Evolutionary conservation across 2,329 filamentous ascomycete species (phyloP), one percentile per base, ranked within the genome.

Genomic region (Claviceps citrina): DNA sequence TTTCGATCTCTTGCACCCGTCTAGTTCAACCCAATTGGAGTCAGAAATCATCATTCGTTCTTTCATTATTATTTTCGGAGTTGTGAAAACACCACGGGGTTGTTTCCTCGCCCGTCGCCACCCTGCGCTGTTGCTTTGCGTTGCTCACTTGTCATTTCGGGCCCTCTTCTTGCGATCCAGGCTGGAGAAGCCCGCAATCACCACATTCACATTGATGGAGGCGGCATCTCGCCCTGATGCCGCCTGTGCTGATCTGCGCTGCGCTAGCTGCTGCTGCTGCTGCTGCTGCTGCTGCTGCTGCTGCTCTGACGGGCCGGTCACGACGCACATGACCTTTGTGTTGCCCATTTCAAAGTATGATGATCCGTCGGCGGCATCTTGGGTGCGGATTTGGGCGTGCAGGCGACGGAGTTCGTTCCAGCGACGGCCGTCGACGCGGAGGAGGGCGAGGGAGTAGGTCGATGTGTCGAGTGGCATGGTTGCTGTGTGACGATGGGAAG

Each of bases 331-430:
- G 50, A 98, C 81, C 57, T 94, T 91, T 18, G 91, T 98, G 63
- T 96, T 93, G 52, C 91, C 91, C 80, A 93, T 93, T 58, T 94
- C 85, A 43, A 96, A 76, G 62, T 94, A 94, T 45, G 81, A 84
- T 33, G 84, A 93, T 27, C 91, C 91, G 52, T 96, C 91, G 41
- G 87, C 86, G 37, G 87, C 81, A 44, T 87, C 81, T 61, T 95
- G 91, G 1, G 86, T 95, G 46, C 81, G 83, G 55, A 98, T 86
- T 62, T 93, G 84, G 36, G 83, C 89, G 55, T 85, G 78, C 38
- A 94, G 73, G 7, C 84, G 78, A 22, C 91, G 85, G 30, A 98
- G 75, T 61, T 98, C 91, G 65, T 98, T 96, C 91, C 91, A 98
- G 51, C 91, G 78, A 45, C 91, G 79, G 45, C 83, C 82, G 55